Percentiles rank a stretch among this genome's conserved stretches.
These are phyloP conservation scores for Aspergillus funiculosus DNA, from an alignment of 495 filamentous ascomycete genomes.

Conservation along the genomic window DNA sequence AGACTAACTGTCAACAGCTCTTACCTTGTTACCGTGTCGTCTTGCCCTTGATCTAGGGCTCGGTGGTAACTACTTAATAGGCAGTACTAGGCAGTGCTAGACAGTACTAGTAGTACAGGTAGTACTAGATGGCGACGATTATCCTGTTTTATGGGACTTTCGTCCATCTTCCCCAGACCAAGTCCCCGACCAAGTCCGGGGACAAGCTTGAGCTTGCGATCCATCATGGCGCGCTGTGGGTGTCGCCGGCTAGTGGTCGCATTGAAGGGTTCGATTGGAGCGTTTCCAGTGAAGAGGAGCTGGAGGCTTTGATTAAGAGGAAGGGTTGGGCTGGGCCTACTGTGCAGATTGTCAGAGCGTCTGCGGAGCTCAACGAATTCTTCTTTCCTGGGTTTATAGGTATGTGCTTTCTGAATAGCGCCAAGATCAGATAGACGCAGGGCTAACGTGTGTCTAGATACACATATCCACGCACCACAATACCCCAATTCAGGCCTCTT, in stretches of 20 bases:
- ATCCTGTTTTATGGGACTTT: conserved; percentile 45
- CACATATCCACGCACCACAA: conserved; percentile 90
- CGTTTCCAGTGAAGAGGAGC: conserved; percentile 31
- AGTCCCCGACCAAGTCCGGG: conserved; percentile 19
- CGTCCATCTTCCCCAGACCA: conserved; percentile 34
- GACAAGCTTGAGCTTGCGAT: conserved; percentile 26
- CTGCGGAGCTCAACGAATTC: conserved; percentile 50
- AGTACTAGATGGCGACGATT: conserved; percentile 16
- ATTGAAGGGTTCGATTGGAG: conserved; percentile 47
- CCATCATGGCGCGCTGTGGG: conserved; percentile 57
- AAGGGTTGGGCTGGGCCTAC: conserved; percentile 35
- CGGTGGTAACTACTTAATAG: no score
- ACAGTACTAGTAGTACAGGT: no score
- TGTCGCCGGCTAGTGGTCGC: conserved; percentile 53
- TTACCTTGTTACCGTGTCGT: no score
- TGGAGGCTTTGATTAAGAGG: conserved; percentile 37
- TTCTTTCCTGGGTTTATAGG: conserved; percentile 95
- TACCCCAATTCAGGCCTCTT: conserved; percentile 91
- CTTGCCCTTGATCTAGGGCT: no score
- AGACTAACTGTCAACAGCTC: neutral
- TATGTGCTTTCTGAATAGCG: conserved; percentile 25
- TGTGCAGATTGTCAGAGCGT: conserved; percentile 23
- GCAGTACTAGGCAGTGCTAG: no score
- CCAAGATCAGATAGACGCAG: conserved; percentile 3
- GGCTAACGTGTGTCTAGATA: conserved; percentile 51